Base-by-base conservation (phyloP, 371 early-diverging fungal species). In the Mortierella polycephala region DNA sequence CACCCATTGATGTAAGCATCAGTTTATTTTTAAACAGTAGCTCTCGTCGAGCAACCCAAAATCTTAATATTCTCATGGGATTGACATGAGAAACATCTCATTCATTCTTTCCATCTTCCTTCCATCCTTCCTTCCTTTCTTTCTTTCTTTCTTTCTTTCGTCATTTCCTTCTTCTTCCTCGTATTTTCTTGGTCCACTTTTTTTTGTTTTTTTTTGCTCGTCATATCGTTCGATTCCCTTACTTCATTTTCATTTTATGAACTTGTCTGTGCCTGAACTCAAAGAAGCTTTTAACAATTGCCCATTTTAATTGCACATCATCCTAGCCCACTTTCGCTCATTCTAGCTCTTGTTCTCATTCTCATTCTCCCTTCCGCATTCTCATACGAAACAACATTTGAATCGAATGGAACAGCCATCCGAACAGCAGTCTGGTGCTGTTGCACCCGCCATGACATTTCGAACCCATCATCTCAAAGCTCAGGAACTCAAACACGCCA, bases 381-480 rank as follows among this genome's bases (percentile, higher is more conserved):
- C 52, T 46, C 16, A 55, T 42, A 18, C 21, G 46, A 23, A n/a
- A 10, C 60, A 8, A 39, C 39, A 49, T 10, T 40, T 39, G 50
- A 23, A 50, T 18, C 37, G 5, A n/a, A 46, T 61, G 50, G 56
- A 61, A 14, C 41, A 61, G 51, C 49, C 41, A 41, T 49, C 56
- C 18, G 51, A 46, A 52, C 60, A 62, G 20, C 20, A 51, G 20
- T 10, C 10, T 9, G 20, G 20, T 7, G 12, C 61, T 39, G 55
- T 67, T 42, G 41, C 64, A 13, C 76, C 76, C 14, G 53, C 59
- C 47, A 71, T 76, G 61, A 67, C 77, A 57, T 76, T 76, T 49
- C 77, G 77, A 11, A 58, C 77, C 52, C 77, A 76, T 46, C 76
- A 76, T 55, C 71, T 71, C 50, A 71, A 71, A 16, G 72, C 77